Evolutionary conservation across 2,329 filamentous ascomycete genomes (phyloP), one percentile per base, ranked within the genome.

Genomic region (Emergomyces pasteurianus): DNA sequence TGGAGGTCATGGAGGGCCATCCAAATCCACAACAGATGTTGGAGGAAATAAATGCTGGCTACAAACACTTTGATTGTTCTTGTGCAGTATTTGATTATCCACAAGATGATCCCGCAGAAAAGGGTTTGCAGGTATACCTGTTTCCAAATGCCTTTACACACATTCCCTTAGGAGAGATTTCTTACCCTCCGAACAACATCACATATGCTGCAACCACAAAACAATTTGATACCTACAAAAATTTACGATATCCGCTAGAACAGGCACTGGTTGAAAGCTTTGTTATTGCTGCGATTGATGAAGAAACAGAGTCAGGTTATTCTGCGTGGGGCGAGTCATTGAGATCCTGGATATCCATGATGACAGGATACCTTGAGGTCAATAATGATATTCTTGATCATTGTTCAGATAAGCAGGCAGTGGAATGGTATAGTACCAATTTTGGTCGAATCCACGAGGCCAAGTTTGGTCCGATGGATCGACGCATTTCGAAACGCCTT

Each of bases 371-470:
- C 47, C 61, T 70, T 46, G 67, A 67, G 49, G 65, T 69, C 42
- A 49, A 69, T 40, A 70, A 69, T 55, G 64, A 67, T 60, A 58
- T 65, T 46, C 65, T 70, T 18, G 67, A 71, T 66, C 18, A 64
- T 58, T 70, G 68, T 64, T 42, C 18, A 14, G 67, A 71, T 67
- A 26, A 67, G 47, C 42, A 62, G 57, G 67, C 64, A 63, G 65
- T 67, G 60, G 63, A 64, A 56, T 71, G 68, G 67, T 70, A 66
- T 62, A 69, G 69, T 61, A 42, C n/a, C 50, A 65, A 69, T 26
- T 71, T 70, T 66, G 66, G 66, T 61, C 63, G 68, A 60, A 66
- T 65, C 23, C 63, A 43, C n/a, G 67, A 69, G 60, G 63, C 61
- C 34, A 65, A 66, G 34, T 64, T 61, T 47, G 67, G 67, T 18